These are phyloP conservation scores for Colletotrichum simmondsii DNA, from an alignment of 2,329 filamentous ascomycete species.

Conservation along the genomic window DNA sequence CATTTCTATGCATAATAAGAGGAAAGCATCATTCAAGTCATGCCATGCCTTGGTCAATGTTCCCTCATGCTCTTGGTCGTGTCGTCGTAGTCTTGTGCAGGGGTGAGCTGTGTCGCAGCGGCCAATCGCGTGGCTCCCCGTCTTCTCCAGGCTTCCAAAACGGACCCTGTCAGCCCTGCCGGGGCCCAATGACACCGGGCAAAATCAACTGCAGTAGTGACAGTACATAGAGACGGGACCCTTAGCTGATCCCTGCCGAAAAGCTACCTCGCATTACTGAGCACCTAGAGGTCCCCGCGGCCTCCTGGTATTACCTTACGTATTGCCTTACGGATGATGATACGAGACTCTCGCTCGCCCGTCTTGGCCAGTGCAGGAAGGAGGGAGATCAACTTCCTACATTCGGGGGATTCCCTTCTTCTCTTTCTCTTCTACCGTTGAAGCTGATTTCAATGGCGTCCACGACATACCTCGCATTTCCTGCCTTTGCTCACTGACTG, in stretches of 20 bases:
- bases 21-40: not conserved
- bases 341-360: not conserved
- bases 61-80: not conserved
- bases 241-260: not conserved
- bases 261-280: not conserved
- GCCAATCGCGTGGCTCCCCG: slow-evolving; percentile 2
- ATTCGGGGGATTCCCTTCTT: not conserved
- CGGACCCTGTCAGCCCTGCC: slow-evolving; percentile 5
- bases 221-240: not conserved
- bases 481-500: not conserved
- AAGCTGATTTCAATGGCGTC: not conserved
- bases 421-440: not conserved
- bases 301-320: not conserved
- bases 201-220: not conserved
- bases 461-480: not conserved
- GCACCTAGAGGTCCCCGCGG: not conserved
- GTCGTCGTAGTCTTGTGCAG: not conserved
- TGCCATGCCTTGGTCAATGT: not conserved
- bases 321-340: not conserved
- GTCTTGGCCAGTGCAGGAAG: slow-evolving; percentile 7
- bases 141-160: slow-evolving; percentile 16
- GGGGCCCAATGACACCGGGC: slow-evolving; percentile 16
- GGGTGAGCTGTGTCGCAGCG: not conserved
- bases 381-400: not conserved
- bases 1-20: not conserved